Conservation (phyloP, 2,329 filamentous ascomycete genomes). For the Alternaria sp. region DNA sequence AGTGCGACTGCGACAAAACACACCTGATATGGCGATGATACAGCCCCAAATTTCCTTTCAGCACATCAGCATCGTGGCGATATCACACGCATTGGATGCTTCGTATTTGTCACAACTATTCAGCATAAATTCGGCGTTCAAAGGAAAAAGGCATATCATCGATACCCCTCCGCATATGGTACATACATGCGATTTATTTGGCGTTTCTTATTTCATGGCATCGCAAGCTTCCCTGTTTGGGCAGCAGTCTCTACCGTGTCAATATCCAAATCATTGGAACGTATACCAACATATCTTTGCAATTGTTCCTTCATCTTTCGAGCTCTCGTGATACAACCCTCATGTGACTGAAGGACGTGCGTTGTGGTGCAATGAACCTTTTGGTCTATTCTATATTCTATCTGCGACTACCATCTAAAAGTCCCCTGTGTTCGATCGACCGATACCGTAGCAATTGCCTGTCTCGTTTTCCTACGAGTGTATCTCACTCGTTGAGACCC, state of each 20-base stretch:
- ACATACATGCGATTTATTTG: constrained; percentile 9
- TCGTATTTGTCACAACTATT: neutral
- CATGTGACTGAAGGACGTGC: neutral
- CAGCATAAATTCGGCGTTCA: constrained; percentile 20
- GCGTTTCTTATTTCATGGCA: constrained; percentile 5
- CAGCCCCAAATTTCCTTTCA: neutral
- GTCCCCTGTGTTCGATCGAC: neutral
- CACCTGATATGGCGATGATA: neutral
- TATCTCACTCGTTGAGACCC: neutral
- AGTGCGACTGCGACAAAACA: neutral
- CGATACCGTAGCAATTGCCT: neutral
- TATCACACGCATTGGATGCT: neutral
- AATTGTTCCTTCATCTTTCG: neutral
- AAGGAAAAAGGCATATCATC: constrained; percentile 10
- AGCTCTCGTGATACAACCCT: neutral
- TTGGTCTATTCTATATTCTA: neutral
- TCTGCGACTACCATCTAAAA: neutral
- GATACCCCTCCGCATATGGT: constrained; percentile 24
- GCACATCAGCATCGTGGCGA: neutral
- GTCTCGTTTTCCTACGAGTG: neutral
- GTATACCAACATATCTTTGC: neutral
- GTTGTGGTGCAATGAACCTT: neutral
- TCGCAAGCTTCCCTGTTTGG: neutral
- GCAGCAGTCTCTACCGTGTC: neutral
- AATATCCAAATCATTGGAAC: neutral